A percentile compares a stretch with the other conserved stretches of the same genome.
Evolutionary conservation across 2,329 filamentous ascomycete species (phyloP).

Genomic region (Cordyceps fumosorosea): DNA sequence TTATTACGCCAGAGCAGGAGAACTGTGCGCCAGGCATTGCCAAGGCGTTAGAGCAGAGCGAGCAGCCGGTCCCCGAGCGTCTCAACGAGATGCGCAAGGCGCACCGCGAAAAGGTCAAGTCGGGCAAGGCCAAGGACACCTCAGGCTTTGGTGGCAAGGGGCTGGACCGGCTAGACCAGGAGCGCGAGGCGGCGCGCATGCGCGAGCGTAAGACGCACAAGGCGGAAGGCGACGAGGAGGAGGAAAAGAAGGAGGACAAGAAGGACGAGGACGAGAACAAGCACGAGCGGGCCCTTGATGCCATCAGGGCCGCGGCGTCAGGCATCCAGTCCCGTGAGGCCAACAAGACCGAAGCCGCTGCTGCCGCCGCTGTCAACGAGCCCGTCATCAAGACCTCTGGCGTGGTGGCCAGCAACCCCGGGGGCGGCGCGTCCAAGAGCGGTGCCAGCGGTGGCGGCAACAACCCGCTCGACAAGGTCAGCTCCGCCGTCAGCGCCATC

Average conservation of each 20-base stretch:
- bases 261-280: slow-evolving; percentile 63
- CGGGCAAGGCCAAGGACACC: slow-evolving; percentile 81
- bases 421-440: slow-evolving; percentile 41
- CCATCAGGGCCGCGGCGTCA: slow-evolving; percentile 57
- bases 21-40: slow-evolving; percentile 82
- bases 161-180: slow-evolving; percentile 82
- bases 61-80: slow-evolving; percentile 69
- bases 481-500: slow-evolving; percentile 85
- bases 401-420: slow-evolving; percentile 22
- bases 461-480: slow-evolving; percentile 76
- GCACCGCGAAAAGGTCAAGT: slow-evolving; percentile 86
- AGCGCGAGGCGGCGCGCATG: slow-evolving; percentile 78
- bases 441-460: slow-evolving; percentile 43
- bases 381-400: slow-evolving; percentile 12
- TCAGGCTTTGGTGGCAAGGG: slow-evolving; percentile 94
- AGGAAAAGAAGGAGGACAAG: slow-evolving; percentile 70
- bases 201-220: slow-evolving; percentile 86
- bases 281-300: slow-evolving; percentile 59
- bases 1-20: slow-evolving; percentile 86
- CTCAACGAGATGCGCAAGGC: slow-evolving; percentile 59
- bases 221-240: slow-evolving; percentile 77
- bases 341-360: slow-evolving; percentile 34
- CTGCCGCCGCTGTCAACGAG: slow-evolving; percentile 23
- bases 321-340: slow-evolving; percentile 48
- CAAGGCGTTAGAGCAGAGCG: slow-evolving; percentile 89